Evolutionary conservation across 108 stramenopile genomes (phyloP), one percentile per base, ranked within the genome.

Genomic region (Skeletonema menzelii): DNA sequence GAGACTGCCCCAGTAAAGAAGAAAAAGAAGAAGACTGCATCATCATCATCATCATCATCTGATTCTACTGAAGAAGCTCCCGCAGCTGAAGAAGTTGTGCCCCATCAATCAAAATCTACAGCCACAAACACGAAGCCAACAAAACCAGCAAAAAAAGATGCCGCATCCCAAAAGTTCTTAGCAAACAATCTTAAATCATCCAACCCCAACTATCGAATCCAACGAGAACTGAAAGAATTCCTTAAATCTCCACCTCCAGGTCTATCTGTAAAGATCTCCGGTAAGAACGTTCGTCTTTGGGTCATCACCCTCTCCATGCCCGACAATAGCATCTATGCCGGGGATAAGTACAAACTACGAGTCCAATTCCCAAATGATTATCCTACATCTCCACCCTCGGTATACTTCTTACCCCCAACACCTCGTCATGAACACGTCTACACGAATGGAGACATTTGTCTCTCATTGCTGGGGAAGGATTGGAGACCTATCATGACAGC

Each of bases 401-500:
- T 95, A 2, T 98, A 93, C 84, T 98, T 98, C 72, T 69, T 98
- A 49, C 64, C 86, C 7, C 73, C 67, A 26, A 76, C 82, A 30
- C 91, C 92, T 32, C 69, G 85, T 38, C 96, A 97, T 75, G 92
- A 92, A 65, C 98, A 98, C 76, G 95, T 97, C n/a, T 98, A 98
- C 73, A 97, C 98, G 40, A 98, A 98, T 83, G 98, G 98, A 19
- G 98, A 98, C 72, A 98, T 98, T 69, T 97, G 98, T 72, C 83
- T 98, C 64, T 91, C 84, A 63, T 72, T 98, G 56, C 77, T 98
- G n/a, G 97, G 97, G 7, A 89, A 92, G 59, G 98, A 94, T 74
- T 98, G 98, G 98, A 69, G 94, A 53, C 98, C 98, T 5, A 97
- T 91, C 53, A 96, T 98, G 94, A 97, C 96, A 40, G 97, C 94